These are phyloP conservation scores for Plasmodium blacklocki DNA, from an alignment of 169 alveolate species.

Conservation along the genomic window DNA sequence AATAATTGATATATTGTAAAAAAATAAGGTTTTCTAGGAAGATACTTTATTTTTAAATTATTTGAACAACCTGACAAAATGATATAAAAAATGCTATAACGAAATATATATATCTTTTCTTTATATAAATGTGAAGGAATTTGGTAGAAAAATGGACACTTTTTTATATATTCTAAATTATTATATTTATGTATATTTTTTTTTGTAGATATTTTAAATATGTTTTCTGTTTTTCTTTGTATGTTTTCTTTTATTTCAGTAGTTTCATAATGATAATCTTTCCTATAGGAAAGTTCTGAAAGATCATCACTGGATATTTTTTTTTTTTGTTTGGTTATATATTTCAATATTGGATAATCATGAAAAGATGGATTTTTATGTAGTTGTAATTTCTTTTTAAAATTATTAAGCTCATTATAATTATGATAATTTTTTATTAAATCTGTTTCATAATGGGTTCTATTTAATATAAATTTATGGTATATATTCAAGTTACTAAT, in stretches of 20 bases:
- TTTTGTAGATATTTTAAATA: background rate
- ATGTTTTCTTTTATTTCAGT: background rate
- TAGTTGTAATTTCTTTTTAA: constrained; percentile 10
- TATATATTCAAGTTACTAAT: constrained; percentile 7
- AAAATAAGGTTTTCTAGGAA: constrained; percentile 5
- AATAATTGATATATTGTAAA: constrained; percentile 32
- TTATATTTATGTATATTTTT: background rate
- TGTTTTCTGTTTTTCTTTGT: constrained; percentile 1
- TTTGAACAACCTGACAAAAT: constrained; percentile 24
- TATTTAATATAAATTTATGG: constrained; percentile 49
- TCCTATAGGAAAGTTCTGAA: background rate
- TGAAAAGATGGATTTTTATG: constrained; percentile 17
- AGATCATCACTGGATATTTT: background rate
- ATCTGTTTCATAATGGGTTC: constrained; percentile 43
- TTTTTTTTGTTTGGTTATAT: background rate
- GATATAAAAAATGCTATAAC: constrained; percentile 37
- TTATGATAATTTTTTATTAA: constrained; percentile 39
- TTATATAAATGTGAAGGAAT: constrained; percentile 18
- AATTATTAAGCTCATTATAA: constrained; percentile 51
- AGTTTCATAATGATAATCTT: background rate
- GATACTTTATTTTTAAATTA: constrained; percentile 14
- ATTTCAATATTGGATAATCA: constrained; percentile 13
- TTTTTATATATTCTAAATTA: background rate
- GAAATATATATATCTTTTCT: constrained; percentile 38
- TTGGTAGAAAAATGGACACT: constrained; percentile 30